Evolutionary conservation across 2,329 filamentous ascomycete species (phyloP).

Genomic region (Fusarium lyarnte): DNA sequence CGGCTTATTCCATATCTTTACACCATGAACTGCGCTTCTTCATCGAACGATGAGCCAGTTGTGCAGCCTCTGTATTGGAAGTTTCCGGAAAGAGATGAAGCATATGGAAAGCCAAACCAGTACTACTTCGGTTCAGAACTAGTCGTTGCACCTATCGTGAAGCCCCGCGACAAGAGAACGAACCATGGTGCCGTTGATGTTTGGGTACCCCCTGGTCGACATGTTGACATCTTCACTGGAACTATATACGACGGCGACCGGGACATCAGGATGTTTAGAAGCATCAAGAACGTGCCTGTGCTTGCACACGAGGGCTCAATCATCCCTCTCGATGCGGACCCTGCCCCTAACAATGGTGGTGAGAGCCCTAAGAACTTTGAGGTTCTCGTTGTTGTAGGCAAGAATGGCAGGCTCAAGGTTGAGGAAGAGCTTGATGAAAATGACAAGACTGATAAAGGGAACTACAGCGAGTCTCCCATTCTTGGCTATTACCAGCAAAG

Average conservation of each 20-base stretch:
- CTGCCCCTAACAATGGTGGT: constrained; percentile 57
- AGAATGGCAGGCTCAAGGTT: constrained; percentile 59
- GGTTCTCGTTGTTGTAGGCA: constrained; percentile 58
- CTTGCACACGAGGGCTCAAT: constrained; percentile 66
- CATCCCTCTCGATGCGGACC: constrained; percentile 61
- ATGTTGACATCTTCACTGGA: constrained; percentile 68
- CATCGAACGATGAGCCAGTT: constrained; percentile 59
- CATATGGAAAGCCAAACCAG: constrained; percentile 66
- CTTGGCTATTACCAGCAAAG: constrained; percentile 10
- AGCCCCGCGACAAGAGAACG: constrained; percentile 57
- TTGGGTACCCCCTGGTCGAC: constrained; percentile 66
- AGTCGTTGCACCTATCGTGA: constrained; percentile 65
- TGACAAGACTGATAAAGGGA: neutral
- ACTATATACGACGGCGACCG: constrained; percentile 66
- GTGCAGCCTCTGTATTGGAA: constrained; percentile 72
- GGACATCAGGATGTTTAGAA: constrained; percentile 60
- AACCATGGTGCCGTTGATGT: constrained; percentile 59
- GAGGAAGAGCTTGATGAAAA: constrained; percentile 55
- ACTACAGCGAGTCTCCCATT: neutral
- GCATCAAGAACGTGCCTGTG: constrained; percentile 61
- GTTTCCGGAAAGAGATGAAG: constrained; percentile 60
- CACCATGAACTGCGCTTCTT: constrained; percentile 62
- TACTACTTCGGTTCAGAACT: constrained; percentile 68
- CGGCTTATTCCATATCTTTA: constrained; percentile 69
- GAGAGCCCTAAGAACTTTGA: constrained; percentile 59